Percentiles rank a stretch among this genome's conserved stretches.
Evolutionary conservation across 129 eudicot species (phyloP).

Genomic region (Logfia minima): DNA sequence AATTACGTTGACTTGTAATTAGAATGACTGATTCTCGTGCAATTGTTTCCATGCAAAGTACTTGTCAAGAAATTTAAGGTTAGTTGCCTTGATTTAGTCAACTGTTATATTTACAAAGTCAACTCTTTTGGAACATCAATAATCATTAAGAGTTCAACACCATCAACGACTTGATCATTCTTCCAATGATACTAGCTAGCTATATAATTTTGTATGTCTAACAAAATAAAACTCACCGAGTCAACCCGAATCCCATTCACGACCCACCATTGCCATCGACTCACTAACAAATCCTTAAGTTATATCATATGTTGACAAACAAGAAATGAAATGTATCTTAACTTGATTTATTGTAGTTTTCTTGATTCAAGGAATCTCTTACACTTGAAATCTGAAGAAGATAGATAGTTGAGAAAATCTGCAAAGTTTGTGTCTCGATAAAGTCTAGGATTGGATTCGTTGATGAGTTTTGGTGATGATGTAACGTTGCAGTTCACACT

Average conservation of each 20-base stretch:
- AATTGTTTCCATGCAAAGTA: not conserved
- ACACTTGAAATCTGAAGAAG: constrained; percentile 51
- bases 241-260: no score
- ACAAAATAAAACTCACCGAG: not conserved
- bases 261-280: not conserved
- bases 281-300: no score
- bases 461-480: constrained; percentile 48
- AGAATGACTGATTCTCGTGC: not conserved
- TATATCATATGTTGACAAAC: not conserved
- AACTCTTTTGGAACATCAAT: not conserved
- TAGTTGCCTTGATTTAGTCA: not conserved
- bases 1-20: not conserved
- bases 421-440: constrained; percentile 56
- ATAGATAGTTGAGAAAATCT: constrained; percentile 47
- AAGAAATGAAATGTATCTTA: not conserved
- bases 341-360: constrained; percentile 19
- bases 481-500: constrained; percentile 24
- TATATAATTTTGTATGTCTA: no score
- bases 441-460: constrained; percentile 46
- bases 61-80: not conserved
- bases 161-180: not conserved
- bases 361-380: constrained; percentile 55
- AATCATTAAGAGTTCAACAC: not conserved
- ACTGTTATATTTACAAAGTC: not conserved
- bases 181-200: no score